These are phyloP conservation scores for Colletotrichum lentis DNA, from an alignment of 2,329 filamentous ascomycete genomes.

Conservation along the genomic window DNA sequence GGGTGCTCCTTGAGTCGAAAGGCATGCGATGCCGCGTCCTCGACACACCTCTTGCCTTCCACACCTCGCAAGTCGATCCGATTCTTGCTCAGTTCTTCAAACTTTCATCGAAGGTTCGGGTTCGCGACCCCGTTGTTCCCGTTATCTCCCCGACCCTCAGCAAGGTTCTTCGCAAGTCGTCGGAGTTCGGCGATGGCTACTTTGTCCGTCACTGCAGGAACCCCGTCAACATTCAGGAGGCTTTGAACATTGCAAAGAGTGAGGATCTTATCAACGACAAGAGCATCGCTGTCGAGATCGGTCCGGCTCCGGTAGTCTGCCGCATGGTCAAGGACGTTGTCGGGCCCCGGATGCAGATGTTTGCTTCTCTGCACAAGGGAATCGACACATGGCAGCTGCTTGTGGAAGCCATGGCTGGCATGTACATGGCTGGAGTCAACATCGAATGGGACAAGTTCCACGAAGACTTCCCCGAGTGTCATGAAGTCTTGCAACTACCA, in stretches of 20 bases:
- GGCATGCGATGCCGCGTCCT: slow-evolving; percentile 56
- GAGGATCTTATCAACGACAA: no score
- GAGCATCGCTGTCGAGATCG: slow-evolving; percentile 75
- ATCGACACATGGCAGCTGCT: slow-evolving; percentile 72
- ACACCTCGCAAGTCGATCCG: slow-evolving; percentile 61
- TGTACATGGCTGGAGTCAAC: slow-evolving; percentile 68
- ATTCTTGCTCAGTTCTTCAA: slow-evolving; percentile 67
- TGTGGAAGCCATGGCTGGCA: slow-evolving; percentile 59
- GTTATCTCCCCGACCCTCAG: slow-evolving; percentile 73
- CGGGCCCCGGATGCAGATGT: slow-evolving; percentile 58
- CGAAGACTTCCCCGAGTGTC: slow-evolving; percentile 52
- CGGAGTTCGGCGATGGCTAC: slow-evolving; percentile 63
- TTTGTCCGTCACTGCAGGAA: slow-evolving; percentile 68
- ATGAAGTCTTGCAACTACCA: slow-evolving; percentile 67
- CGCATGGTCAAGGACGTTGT: slow-evolving; percentile 70
- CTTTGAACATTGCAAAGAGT: no score
- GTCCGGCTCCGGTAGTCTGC: slow-evolving; percentile 72
- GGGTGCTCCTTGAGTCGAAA: slow-evolving; percentile 45
- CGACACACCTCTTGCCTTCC: slow-evolving; percentile 62
- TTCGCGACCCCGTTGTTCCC: no score
- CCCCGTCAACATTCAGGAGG: slow-evolving; percentile 73
- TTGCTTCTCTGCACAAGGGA: slow-evolving; percentile 69
- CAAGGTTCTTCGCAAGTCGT: slow-evolving; percentile 56
- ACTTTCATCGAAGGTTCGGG: no score
- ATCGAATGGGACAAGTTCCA: slow-evolving; percentile 78